These are phyloP conservation scores for Cryomyces minteri DNA, from an alignment of 495 filamentous ascomycete species.

Conservation along the genomic window DNA sequence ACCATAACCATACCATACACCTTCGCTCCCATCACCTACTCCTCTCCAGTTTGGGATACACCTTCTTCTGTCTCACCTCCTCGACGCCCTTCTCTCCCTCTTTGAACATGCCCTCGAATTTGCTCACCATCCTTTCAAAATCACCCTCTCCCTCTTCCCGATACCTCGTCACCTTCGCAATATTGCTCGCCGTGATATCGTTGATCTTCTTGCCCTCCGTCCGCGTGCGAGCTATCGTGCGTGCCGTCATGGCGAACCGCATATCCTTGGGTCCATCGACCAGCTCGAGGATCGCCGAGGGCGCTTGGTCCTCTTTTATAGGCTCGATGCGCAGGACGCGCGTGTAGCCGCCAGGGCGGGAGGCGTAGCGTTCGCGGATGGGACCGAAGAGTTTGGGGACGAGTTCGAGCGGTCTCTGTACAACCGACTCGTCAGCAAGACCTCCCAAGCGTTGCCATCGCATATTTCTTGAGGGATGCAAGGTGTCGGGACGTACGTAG, in stretches of 20 bases:
- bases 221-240: conserved; percentile 47
- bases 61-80: conserved; percentile 2
- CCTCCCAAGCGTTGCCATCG: background rate
- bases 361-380: conserved; percentile 57
- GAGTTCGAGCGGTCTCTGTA: conserved; percentile 40
- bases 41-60: too few species aligned
- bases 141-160: conserved; percentile 43
- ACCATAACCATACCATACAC: too few species aligned
- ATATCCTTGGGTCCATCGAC: conserved; percentile 92
- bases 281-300: conserved; percentile 83
- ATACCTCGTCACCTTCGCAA: conserved; percentile 70
- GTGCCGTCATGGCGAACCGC: conserved; percentile 83
- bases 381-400: conserved; percentile 79
- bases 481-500: conserved; percentile 41
- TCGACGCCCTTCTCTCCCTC: conserved; percentile 12
- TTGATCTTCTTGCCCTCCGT: conserved; percentile 30
- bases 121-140: conserved; percentile 53
- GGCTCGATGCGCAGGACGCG: conserved; percentile 78
- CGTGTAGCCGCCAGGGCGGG: conserved; percentile 85
- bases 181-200: conserved; percentile 56
- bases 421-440: background rate
- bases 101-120: conserved; percentile 25
- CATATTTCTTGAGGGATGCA: background rate
- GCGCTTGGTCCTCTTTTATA: conserved; percentile 54
- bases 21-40: too few species aligned